Base-by-base conservation (phyloP, 2,329 filamentous ascomycete genomes). In the Colletotrichum liaoningense region DNA sequence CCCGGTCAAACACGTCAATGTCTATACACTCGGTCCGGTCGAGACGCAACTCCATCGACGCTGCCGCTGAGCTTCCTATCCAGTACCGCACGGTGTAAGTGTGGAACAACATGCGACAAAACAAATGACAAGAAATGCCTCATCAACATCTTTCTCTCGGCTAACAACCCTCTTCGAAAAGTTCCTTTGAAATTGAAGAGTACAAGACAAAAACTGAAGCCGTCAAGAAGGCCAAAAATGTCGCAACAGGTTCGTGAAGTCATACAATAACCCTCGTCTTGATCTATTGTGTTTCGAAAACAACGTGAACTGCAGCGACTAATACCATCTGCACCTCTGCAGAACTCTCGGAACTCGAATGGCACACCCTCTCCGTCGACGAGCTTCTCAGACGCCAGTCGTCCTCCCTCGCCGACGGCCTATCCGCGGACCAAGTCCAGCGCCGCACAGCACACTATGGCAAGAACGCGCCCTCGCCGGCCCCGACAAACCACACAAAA, bases 271-370 rank as follows among this genome's bases (percentile, higher is more conserved):
- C 2, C 26, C 46, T 30, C 14, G 4, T 28, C 22, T 14, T 56
- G 12, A 19, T 56, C 5, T 26, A 16, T 56, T 56, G 42, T 49
- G 19, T 49, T n/a, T n/a, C 42, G 42, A 22, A 4, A n/a, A 52
- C 14, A 1, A 16, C 11, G 49, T 57, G 57, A 28, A 55, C 49
- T 55, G 46, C 49, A 71, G 60, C 19, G 14, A 28, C 58, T 33
- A 30, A 68, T 49, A 54, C 14, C 22, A 38, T 24, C 75, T 38
- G n/a, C 6, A 14, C 22, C 42, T 14, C 1, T 19, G 1, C 64
- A 91, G 90, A 92, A 75, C 87, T 93, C 67, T 88, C 87, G 63
- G 86, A 88, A 71, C 85, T 94, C 63, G 90, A 94, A 77, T 93
- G 93, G 91, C 93, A 95, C 80, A 90, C 84, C 0, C 82, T 93